Percentiles rank a stretch among this genome's conserved stretches.
Evolutionary conservation across 2,329 filamentous ascomycete species (phyloP).

Genomic region (Madurella fahalii): DNA sequence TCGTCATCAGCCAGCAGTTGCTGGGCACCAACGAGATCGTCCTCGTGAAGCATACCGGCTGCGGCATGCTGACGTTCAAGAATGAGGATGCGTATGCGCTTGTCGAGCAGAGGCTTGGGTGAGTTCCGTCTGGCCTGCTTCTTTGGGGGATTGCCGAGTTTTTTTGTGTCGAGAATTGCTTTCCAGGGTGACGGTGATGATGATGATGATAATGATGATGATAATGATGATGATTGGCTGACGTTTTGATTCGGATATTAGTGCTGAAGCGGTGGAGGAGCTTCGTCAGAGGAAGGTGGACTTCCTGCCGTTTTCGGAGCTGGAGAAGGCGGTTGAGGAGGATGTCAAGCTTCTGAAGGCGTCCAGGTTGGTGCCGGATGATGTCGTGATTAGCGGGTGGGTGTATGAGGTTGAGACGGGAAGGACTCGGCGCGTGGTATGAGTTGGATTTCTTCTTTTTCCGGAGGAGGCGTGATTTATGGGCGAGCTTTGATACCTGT

Average conservation of each 20-base stretch:
- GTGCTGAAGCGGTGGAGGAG: conserved; percentile 20
- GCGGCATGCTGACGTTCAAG: conserved; percentile 69
- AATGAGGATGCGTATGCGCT: conserved; percentile 53
- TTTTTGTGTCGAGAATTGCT: too few species aligned
- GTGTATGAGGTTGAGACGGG: conserved; percentile 76
- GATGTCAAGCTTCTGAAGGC: conserved; percentile 62
- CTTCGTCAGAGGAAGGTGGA: conserved; percentile 41
- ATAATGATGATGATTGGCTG: not conserved
- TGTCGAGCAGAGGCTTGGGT: conserved; percentile 57
- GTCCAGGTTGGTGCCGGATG: conserved; percentile 55
- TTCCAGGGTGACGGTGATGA: too few species aligned
- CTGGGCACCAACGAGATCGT: conserved; percentile 72
- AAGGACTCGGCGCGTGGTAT: conserved; percentile 32
- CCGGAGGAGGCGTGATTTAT: too few species aligned
- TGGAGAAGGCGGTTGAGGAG: conserved; percentile 60
- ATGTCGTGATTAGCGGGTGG: conserved; percentile 65
- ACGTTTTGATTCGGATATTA: conserved; percentile 5
- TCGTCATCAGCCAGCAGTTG: conserved; percentile 75
- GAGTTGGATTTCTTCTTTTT: not conserved
- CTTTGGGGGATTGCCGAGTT: not conserved
- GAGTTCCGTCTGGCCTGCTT: not conserved
- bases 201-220: too few species aligned
- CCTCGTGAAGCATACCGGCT: conserved; percentile 69
- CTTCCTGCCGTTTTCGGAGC: conserved; percentile 62
- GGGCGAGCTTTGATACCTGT: too few species aligned